Evolutionary conservation across 805 yeast genomes (phyloP).

Genomic region (Starmerella gropengiesseri): DNA sequence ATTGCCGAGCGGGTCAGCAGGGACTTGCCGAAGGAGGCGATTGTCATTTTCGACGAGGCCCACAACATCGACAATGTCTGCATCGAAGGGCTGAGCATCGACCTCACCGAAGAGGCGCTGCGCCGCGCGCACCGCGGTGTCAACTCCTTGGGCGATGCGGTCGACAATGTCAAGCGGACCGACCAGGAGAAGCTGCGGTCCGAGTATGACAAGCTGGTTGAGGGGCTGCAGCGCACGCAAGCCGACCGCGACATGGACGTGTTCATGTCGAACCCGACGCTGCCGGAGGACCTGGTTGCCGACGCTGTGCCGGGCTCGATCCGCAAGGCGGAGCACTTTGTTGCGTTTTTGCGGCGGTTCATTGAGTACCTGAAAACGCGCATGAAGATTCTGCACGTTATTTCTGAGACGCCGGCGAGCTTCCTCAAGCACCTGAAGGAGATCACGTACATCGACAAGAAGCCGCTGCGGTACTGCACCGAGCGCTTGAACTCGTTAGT

Average conservation of each 20-base stretch:
- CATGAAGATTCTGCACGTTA: constrained; percentile 94
- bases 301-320: constrained; percentile 98
- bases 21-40: constrained; percentile 84
- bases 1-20: constrained; percentile 90
- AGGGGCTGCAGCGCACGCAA: constrained; percentile 69
- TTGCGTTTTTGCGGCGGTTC: constrained; percentile 82
- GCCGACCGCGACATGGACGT: constrained; percentile 48
- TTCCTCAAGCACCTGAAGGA: constrained; percentile 89
- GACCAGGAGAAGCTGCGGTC: constrained; percentile 78
- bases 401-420: constrained; percentile 93
- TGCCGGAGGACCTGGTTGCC: constrained; percentile 71
- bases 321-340: constrained; percentile 92
- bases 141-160: constrained; percentile 58
- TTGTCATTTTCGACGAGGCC: constrained; percentile 95
- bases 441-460: constrained; percentile 79
- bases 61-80: constrained; percentile 98
- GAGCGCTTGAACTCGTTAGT: constrained; percentile 83
- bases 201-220: constrained; percentile 84
- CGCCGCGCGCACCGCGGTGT: constrained; percentile 86
- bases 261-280: constrained; percentile 76
- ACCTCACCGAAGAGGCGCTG: constrained; percentile 79
- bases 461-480: constrained; percentile 84
- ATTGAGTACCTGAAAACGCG: constrained; percentile 91
- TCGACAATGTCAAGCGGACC: constrained; percentile 70
- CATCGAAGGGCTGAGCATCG: constrained; percentile 86